These are phyloP conservation scores for Halenospora varia DNA, from an alignment of 495 filamentous ascomycete genomes.

Conservation along the genomic window DNA sequence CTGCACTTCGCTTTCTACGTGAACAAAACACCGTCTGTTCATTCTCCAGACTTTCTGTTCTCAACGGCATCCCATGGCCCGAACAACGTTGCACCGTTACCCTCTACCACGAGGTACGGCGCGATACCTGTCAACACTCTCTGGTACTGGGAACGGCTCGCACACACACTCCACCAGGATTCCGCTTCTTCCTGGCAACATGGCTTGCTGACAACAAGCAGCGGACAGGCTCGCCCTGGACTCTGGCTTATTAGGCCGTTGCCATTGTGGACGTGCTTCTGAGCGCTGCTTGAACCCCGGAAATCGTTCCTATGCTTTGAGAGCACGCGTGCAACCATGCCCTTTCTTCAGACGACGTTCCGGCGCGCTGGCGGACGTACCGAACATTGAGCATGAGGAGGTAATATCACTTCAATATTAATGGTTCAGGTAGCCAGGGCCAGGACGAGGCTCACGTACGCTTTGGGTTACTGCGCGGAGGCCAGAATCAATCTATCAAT, in stretches of 20 bases:
- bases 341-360: background rate
- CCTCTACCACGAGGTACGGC: background rate
- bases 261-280: no score
- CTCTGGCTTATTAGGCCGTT: no score
- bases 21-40: no score
- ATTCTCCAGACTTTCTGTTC: background rate
- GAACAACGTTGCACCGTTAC: background rate
- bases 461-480: background rate
- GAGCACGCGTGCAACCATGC: background rate
- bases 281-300: background rate
- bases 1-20: no score
- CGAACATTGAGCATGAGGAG: constrained; percentile 3
- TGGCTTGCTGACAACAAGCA: background rate
- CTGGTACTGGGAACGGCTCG: background rate
- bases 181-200: background rate
- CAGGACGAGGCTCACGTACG: constrained; percentile 6
- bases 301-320: constrained; percentile 1
- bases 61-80: no score
- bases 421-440: background rate
- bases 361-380: background rate
- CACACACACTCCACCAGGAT: background rate
- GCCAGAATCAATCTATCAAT: constrained; percentile 5
- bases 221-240: background rate
- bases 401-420: constrained; percentile 14
- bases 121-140: background rate